Evolutionary conservation across 139 green algal genomes (phyloP).

Genomic region (Chlamydomonas sp.): DNA sequence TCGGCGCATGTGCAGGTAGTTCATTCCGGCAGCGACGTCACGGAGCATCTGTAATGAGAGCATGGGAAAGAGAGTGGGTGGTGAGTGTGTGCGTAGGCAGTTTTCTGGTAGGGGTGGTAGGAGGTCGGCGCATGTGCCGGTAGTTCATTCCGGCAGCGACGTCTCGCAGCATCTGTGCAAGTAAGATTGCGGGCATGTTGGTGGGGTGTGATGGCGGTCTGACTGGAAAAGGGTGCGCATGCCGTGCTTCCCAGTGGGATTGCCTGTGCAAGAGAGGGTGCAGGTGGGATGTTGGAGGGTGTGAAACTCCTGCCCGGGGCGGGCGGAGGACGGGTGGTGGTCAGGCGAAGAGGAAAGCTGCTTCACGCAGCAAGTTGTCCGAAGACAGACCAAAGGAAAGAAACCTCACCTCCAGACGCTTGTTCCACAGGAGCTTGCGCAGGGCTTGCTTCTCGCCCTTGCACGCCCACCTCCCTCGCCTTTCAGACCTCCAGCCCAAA

Average conservation of each 20-base stretch:
- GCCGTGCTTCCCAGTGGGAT: not conserved
- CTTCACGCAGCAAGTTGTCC: constrained; percentile 43
- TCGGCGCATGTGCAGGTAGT: constrained; percentile 75
- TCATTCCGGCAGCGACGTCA: constrained; percentile 59
- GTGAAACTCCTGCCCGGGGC: too few species aligned
- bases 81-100: not conserved
- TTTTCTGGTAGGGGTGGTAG: not conserved
- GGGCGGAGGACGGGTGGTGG: too few species aligned
- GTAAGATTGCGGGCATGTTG: too few species aligned
- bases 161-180: too few species aligned
- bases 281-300: too few species aligned
- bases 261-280: constrained; percentile 35
- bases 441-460: constrained; percentile 15
- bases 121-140: not conserved
- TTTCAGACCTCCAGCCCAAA: too few species aligned
- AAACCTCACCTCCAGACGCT: constrained; percentile 52
- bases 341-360: constrained; percentile 20
- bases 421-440: constrained; percentile 32
- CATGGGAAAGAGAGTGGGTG: not conserved
- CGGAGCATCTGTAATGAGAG: constrained; percentile 33
- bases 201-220: too few species aligned
- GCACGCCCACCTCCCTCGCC: constrained; percentile 14
- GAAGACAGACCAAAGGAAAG: too few species aligned
- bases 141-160: not conserved
- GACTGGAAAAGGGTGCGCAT: too few species aligned